Percentiles rank a stretch among this genome's conserved stretches.
phyloP scores from a whole-genome alignment of 805 yeast species.

The Saitoella complicata region DNA sequence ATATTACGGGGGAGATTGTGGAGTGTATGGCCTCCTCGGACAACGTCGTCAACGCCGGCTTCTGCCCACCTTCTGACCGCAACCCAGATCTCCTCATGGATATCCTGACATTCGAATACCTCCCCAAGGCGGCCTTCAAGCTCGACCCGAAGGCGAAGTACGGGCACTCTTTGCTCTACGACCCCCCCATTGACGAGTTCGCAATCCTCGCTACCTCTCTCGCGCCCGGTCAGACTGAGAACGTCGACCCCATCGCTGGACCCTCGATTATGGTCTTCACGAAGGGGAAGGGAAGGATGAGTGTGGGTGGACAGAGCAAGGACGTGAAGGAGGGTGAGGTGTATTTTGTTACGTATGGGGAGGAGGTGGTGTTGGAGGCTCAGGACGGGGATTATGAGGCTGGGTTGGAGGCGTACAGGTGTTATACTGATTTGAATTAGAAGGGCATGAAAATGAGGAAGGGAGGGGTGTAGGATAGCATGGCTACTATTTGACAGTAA shows the following conservation, averaged over 20 bases:
- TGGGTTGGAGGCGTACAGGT: no score
- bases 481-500: no score
- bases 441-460: no score
- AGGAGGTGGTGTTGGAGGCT: no score
- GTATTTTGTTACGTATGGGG: no score
- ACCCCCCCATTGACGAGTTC: slow-evolving; percentile 96
- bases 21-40: slow-evolving; percentile 99
- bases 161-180: slow-evolving; percentile 33
- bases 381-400: no score
- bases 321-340: no score
- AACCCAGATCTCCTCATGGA: slow-evolving; percentile 80
- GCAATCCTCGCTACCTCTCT: slow-evolving; percentile 76
- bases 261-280: slow-evolving; percentile 80
- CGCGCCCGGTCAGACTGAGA: slow-evolving; percentile 34
- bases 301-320: no score
- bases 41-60: slow-evolving; percentile 95
- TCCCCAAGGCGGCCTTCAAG: slow-evolving; percentile 83
- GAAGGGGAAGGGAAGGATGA: slow-evolving; percentile 47
- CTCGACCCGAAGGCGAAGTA: slow-evolving; percentile 42
- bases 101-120: slow-evolving; percentile 80
- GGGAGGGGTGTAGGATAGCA: no score
- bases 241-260: slow-evolving; percentile 51
- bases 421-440: no score
- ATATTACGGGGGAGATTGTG: slow-evolving; percentile 89
- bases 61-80: slow-evolving; percentile 89